These are phyloP conservation scores for Nitzschia palea DNA, from an alignment of 108 stramenopile species.

Conservation along the genomic window DNA sequence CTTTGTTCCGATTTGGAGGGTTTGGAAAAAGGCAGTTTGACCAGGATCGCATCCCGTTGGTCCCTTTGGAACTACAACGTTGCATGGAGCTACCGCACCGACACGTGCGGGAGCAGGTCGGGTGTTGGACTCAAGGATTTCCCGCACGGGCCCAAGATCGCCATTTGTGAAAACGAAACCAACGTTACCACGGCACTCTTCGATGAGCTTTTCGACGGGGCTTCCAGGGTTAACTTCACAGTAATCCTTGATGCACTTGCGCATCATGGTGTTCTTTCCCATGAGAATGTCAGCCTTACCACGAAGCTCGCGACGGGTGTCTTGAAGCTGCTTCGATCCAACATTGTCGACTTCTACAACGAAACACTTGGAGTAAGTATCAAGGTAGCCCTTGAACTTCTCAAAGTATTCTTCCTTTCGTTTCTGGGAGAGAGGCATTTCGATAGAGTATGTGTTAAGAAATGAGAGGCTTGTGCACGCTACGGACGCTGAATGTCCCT, in stretches of 20 bases:
- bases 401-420: constrained; percentile 88
- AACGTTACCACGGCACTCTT: constrained; percentile 92
- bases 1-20: constrained; percentile 99
- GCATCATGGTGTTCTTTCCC: constrained; percentile 99
- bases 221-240: constrained; percentile 90
- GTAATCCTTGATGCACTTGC: constrained; percentile 93
- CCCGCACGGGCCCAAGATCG: constrained; percentile 85
- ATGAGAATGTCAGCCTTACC: constrained; percentile 86
- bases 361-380: constrained; percentile 86
- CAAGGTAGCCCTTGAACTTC: constrained; percentile 71
- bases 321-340: constrained; percentile 96
- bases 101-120: constrained; percentile 98
- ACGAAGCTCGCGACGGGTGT: constrained; percentile 90
- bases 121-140: constrained; percentile 78
- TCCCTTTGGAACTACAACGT: constrained; percentile 96
- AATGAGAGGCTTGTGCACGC: constrained; percentile 10
- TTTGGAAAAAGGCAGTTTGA: constrained; percentile 99
- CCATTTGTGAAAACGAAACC: constrained; percentile 99
- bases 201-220: constrained; percentile 75
- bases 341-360: constrained; percentile 97
- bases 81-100: constrained; percentile 89
- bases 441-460: constrained; percentile 19
- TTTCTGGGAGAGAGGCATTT: constrained; percentile 87
- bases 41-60: constrained; percentile 99
- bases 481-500: constrained; percentile 45